phyloP scores from a whole-genome alignment of 352 stramenopile genomes.

The Pythium dissimile region DNA sequence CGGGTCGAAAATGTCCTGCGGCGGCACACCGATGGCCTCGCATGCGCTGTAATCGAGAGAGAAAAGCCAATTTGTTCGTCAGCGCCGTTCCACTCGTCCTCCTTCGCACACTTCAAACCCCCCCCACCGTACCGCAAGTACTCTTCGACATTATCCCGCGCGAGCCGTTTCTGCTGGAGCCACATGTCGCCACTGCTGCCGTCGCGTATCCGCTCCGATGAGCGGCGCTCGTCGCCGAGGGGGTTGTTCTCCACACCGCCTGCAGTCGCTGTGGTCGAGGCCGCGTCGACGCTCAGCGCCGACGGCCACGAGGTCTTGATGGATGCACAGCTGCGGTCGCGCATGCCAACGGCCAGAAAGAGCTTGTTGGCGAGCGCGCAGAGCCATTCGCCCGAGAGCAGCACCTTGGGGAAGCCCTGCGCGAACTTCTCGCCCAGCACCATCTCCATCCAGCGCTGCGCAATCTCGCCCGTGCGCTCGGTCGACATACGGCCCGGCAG shows the following conservation, averaged over 20 bases:
- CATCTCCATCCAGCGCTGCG: slow-evolving; percentile 86
- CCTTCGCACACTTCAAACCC: not conserved
- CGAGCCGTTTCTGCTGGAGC: slow-evolving; percentile 23
- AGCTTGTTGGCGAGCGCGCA: slow-evolving; percentile 71
- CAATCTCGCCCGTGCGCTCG: slow-evolving; percentile 58
- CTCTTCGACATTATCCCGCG: slow-evolving; percentile 48
- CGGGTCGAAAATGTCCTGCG: slow-evolving; percentile 62
- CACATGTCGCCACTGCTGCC: slow-evolving; percentile 22
- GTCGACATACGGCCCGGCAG: slow-evolving; percentile 20
- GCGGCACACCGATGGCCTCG: slow-evolving; percentile 53
- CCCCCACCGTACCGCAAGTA: slow-evolving; percentile 53
- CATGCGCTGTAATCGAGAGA: slow-evolving; percentile 47
- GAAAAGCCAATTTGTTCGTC: too few species aligned
- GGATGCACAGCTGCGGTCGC: slow-evolving; percentile 28
- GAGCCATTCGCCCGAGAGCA: slow-evolving; percentile 60
- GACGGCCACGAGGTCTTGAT: slow-evolving; percentile 24
- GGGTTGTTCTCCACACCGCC: slow-evolving; percentile 1
- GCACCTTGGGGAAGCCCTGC: slow-evolving; percentile 40
- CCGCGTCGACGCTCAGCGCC: slow-evolving; percentile 15
- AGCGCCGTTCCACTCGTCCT: too few species aligned
- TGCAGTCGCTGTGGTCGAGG: not conserved
- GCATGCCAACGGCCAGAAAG: slow-evolving; percentile 77
- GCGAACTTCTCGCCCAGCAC: slow-evolving; percentile 76
- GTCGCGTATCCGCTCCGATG: slow-evolving; percentile 19
- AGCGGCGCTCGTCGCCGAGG: slow-evolving; percentile 4